A percentile compares a stretch with the other conserved stretches of the same genome.
These are phyloP conservation scores for Coniochaeta prunicola DNA, from an alignment of 2,329 filamentous ascomycete species.

Conservation along the genomic window DNA sequence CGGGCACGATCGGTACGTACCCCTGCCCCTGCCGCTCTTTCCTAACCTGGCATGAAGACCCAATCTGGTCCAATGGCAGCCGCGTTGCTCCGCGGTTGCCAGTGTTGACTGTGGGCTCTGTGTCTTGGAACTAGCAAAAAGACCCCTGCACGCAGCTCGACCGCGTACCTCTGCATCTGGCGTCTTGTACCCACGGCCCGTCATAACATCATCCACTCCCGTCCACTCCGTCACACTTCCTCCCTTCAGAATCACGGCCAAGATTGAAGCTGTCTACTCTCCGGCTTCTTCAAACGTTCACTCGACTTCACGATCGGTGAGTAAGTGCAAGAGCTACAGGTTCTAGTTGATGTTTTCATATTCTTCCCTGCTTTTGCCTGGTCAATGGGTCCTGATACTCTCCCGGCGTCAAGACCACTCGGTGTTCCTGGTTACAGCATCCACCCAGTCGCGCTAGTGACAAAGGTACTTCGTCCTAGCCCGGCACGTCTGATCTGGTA, in stretches of 20 bases:
- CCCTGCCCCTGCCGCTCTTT: slow-evolving; percentile 7
- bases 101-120: slow-evolving; percentile 36
- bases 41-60: slow-evolving; percentile 6
- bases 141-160: slow-evolving; percentile 18
- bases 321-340: background rate
- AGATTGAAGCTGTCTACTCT: background rate
- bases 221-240: background rate
- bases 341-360: background rate
- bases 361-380: background rate
- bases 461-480: slow-evolving; percentile 13
- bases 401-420: background rate
- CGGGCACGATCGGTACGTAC: slow-evolving; percentile 8
- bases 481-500: slow-evolving; percentile 17
- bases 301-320: background rate
- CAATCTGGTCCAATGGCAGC: slow-evolving; percentile 32
- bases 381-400: background rate
- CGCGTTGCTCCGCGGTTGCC: slow-evolving; percentile 51
- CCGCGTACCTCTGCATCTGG: slow-evolving; percentile 12
- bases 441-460: slow-evolving; percentile 10
- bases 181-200: slow-evolving; percentile 15
- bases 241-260: background rate
- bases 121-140: slow-evolving; percentile 6
- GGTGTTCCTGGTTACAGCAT: background rate
- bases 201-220: slow-evolving; percentile 3
- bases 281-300: background rate